Percentiles rank a stretch among this genome's conserved stretches.
These are phyloP conservation scores for Whalleya microplaca DNA, from an alignment of 2,329 filamentous ascomycete species.

Conservation along the genomic window DNA sequence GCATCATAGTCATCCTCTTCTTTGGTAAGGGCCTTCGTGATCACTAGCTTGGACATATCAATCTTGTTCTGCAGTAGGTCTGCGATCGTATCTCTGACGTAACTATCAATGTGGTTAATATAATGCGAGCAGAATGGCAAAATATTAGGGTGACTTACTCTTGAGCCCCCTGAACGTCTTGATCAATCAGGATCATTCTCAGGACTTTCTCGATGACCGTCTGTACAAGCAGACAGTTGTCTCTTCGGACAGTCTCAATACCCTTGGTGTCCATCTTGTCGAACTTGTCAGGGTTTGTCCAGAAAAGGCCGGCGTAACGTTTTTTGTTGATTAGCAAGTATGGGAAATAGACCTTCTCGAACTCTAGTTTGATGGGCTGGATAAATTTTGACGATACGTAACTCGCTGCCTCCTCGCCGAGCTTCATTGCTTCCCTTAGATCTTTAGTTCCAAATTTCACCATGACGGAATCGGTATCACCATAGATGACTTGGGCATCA, in stretches of 20 bases:
- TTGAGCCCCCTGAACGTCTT: constrained; percentile 87
- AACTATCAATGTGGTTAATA: constrained; percentile 60
- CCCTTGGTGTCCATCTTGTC: constrained; percentile 99
- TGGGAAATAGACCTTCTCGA: constrained; percentile 98
- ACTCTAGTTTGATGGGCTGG: constrained; percentile 98
- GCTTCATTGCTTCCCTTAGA: constrained; percentile 85
- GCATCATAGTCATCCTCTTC: constrained; percentile 80
- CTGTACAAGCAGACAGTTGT: constrained; percentile 94
- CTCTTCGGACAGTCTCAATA: constrained; percentile 95
- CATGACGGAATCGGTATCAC: constrained; percentile 99
- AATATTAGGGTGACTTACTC: constrained; percentile 64
- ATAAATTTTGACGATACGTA: constrained; percentile 91
- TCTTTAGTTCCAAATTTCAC: constrained; percentile 95
- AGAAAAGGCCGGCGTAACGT: constrained; percentile 96
- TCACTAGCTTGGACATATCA: constrained; percentile 98
- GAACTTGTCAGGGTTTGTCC: constrained; percentile 91
- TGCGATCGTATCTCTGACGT: constrained; percentile 94
- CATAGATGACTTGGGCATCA: constrained; percentile 96
- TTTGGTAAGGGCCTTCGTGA: constrained; percentile 95
- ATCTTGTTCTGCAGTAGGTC: constrained; percentile 96
- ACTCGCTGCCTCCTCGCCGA: constrained; percentile 89
- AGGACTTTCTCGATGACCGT: constrained; percentile 97
- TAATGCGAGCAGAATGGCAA: constrained; percentile 4
- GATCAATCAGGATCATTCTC: constrained; percentile 93
- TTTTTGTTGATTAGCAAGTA: constrained; percentile 99